Conservation (phyloP, 192 early-diverging fungal genomes). For the Mortierella antarctica region DNA sequence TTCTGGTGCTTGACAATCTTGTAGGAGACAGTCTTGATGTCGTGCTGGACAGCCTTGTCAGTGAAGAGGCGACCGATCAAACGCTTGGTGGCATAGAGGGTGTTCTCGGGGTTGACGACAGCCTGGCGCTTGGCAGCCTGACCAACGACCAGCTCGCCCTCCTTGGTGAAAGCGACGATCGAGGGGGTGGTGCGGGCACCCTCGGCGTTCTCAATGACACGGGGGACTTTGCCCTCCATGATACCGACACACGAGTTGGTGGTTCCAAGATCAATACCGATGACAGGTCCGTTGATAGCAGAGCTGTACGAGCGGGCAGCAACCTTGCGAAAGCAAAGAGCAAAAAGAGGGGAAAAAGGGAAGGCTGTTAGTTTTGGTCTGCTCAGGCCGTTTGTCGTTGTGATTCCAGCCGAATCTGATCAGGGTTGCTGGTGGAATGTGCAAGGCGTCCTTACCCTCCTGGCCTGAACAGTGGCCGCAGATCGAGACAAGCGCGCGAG, state of each 20-base stretch:
- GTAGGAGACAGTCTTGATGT: conserved; percentile 92
- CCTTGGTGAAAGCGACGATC: conserved; percentile 94
- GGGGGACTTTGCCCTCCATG: conserved; percentile 98
- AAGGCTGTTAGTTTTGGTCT: not conserved
- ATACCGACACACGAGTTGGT: conserved; percentile 99
- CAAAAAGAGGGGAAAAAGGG: not conserved
- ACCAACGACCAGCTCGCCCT: conserved; percentile 96
- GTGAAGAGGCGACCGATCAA: conserved; percentile 95
- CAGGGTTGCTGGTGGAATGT: too few species aligned
- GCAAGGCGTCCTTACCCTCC: conserved; percentile 19
- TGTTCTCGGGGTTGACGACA: conserved; percentile 98
- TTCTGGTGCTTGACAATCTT: conserved; percentile 96
- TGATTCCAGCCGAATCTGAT: too few species aligned
- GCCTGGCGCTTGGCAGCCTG: conserved; percentile 99
- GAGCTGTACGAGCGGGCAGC: conserved; percentile 42
- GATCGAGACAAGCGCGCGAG: conserved; percentile 50
- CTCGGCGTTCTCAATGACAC: conserved; percentile 97
- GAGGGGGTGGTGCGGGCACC: conserved; percentile 98
- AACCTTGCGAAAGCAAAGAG: conserved; percentile 1
- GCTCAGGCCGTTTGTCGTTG: too few species aligned
- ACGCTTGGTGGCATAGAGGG: conserved; percentile 96
- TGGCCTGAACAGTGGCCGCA: conserved; percentile 25
- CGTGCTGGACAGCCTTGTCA: conserved; percentile 90
- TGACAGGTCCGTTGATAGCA: conserved; percentile 82
- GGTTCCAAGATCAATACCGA: conserved; percentile 99